phyloP scores from a whole-genome alignment of 2,329 filamentous ascomycete species.

The Paecilomyces dactylethromorphus region DNA sequence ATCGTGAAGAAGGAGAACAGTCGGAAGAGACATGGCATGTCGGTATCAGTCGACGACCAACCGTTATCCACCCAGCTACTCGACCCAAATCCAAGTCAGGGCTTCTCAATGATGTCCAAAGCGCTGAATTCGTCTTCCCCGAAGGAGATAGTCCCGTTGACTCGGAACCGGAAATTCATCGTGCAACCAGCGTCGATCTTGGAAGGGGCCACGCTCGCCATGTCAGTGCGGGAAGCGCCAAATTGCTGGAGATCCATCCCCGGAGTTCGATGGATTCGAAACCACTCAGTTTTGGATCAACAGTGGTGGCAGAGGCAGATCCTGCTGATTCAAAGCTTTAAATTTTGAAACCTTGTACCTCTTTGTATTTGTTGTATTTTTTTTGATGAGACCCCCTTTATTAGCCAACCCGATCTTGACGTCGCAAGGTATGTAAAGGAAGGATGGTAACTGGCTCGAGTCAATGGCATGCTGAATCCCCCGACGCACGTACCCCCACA shows the following conservation, averaged over 20 bases:
- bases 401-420: conserved; percentile 7
- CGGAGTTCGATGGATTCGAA: conserved; percentile 49
- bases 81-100: conserved; percentile 58
- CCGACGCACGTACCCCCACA: background rate
- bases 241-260: conserved; percentile 61
- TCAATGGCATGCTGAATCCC: background rate
- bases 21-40: conserved; percentile 43
- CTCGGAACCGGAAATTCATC: conserved; percentile 41
- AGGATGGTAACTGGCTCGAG: background rate
- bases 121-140: conserved; percentile 16
- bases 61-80: conserved; percentile 55
- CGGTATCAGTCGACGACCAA: conserved; percentile 51
- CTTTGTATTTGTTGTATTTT: background rate
- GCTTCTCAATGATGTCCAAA: conserved; percentile 47
- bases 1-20: conserved; percentile 11
- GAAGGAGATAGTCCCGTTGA: conserved; percentile 22
- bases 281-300: conserved; percentile 6
- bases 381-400: background rate
- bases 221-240: conserved; percentile 72
- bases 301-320: background rate
- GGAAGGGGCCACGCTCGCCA: conserved; percentile 60
- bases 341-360: background rate
- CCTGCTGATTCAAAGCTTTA: background rate
- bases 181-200: conserved; percentile 65
- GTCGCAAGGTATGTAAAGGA: background rate